A percentile compares a stretch with the other conserved stretches of the same genome.
Evolutionary conservation across 192 early-diverging fungal genomes (phyloP).

Genomic region (Linnemannia hyalina): DNA sequence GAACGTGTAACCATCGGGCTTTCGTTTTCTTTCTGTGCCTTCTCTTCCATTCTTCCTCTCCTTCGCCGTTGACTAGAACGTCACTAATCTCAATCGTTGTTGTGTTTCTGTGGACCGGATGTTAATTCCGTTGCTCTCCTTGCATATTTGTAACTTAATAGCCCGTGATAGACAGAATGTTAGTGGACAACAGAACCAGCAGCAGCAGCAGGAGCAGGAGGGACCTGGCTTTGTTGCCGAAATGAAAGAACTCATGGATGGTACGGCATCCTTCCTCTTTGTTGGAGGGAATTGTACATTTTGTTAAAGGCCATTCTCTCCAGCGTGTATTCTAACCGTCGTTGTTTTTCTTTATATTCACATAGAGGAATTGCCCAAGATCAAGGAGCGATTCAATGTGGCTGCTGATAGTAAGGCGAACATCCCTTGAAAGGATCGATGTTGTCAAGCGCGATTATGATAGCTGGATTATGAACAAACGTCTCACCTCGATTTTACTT

Average conservation of each 20-base stretch:
- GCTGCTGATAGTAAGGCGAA: conserved; percentile 64
- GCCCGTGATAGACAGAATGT: conserved; percentile 37
- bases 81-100: neutral
- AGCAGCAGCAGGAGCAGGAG: conserved; percentile 49
- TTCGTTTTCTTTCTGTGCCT: neutral
- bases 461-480: neutral
- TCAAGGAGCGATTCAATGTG: conserved; percentile 68
- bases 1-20: conserved; percentile 7
- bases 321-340: neutral
- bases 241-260: conserved; percentile 57
- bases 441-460: neutral
- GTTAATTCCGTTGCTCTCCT: neutral
- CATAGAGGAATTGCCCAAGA: conserved; percentile 67
- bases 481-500: neutral
- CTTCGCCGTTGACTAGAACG: neutral
- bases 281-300: neutral
- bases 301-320: neutral
- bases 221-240: conserved; percentile 45
- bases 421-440: neutral
- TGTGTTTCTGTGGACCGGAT: neutral
- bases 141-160: conserved; percentile 21
- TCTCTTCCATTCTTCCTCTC: neutral
- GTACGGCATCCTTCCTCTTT: conserved; percentile 9
- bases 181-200: conserved; percentile 46
- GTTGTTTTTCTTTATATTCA: neutral